These are phyloP conservation scores for Nitzschia sp. DNA, from an alignment of 108 stramenopile genomes.

Conservation along the genomic window DNA sequence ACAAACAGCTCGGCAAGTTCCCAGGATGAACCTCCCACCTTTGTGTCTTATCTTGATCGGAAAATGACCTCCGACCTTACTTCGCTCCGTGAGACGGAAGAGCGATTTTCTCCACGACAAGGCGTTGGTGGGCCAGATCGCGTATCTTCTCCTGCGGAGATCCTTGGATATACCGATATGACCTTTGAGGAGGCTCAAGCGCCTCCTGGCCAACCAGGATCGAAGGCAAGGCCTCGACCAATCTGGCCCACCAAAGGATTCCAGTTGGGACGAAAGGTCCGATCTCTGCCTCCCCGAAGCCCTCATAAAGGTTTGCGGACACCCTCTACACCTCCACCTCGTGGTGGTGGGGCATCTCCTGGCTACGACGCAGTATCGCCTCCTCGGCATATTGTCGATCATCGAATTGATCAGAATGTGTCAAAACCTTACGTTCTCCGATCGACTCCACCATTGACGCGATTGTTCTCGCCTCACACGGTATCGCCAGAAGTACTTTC, in stretches of 20 bases:
- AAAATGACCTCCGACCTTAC: slow-evolving; percentile 33
- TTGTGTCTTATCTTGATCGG: slow-evolving; percentile 43
- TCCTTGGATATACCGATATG: slow-evolving; percentile 25
- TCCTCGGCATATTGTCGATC: slow-evolving; percentile 35
- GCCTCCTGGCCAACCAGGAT: not conserved
- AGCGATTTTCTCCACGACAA: slow-evolving; percentile 21
- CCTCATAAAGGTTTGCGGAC: slow-evolving; percentile 28
- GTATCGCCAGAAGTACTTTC: slow-evolving; percentile 9
- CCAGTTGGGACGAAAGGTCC: slow-evolving; percentile 26
- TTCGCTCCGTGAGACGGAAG: slow-evolving; percentile 26
- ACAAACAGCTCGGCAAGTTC: slow-evolving; percentile 23
- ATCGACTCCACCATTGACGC: not conserved
- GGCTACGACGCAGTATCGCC: slow-evolving; percentile 30
- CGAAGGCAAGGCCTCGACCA: slow-evolving; percentile 14
- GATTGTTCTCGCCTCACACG: not conserved
- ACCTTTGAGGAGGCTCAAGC: slow-evolving; percentile 42
- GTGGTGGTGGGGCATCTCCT: slow-evolving; percentile 20
- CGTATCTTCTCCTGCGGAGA: slow-evolving; percentile 28
- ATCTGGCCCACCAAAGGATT: slow-evolving; percentile 10
- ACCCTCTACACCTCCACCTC: slow-evolving; percentile 29
- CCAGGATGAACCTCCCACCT: slow-evolving; percentile 31
- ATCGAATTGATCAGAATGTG: slow-evolving; percentile 25
- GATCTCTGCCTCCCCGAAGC: slow-evolving; percentile 42
- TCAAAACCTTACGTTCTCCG: slow-evolving; percentile 29
- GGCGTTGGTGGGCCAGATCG: slow-evolving; percentile 4